Evolutionary conservation across 352 stramenopile species (phyloP).

Genomic region (Pythium utonaiense): DNA sequence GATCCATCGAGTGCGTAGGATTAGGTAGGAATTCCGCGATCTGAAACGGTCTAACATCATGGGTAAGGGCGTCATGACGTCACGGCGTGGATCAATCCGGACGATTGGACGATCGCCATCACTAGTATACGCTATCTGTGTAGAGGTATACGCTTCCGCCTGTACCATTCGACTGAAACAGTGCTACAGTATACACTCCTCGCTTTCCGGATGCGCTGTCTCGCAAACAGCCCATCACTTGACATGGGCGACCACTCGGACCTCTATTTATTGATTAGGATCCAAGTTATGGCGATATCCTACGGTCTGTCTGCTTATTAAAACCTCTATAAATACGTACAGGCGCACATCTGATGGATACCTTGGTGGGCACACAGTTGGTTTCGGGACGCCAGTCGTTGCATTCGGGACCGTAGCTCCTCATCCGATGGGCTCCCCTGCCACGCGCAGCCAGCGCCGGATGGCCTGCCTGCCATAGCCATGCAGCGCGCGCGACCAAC

Average conservation of each 20-base stretch:
- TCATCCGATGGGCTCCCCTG: not conserved
- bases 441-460: not conserved
- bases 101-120: conserved; percentile 10
- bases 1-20: not conserved
- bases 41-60: conserved; percentile 5
- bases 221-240: conserved; percentile 1
- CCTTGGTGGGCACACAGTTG: not conserved
- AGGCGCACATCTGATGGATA: not conserved
- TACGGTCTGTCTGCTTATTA: not conserved
- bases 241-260: not conserved
- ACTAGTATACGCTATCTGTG: not conserved
- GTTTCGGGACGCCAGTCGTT: conserved; percentile 11
- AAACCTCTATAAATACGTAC: not conserved
- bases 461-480: conserved; percentile 8
- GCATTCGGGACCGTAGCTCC: conserved; percentile 11
- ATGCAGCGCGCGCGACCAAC: conserved; percentile 5
- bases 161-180: not conserved
- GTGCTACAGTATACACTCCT: not conserved
- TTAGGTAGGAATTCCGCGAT: not conserved
- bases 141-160: not conserved
- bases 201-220: conserved; percentile 2
- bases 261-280: not conserved
- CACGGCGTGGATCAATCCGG: not conserved
- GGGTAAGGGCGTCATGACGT: conserved; percentile 1
- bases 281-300: not conserved